Percentiles rank a stretch among this genome's conserved stretches.
phyloP scores from a whole-genome alignment of 164 flowering plant species.

The Vitis labrusca region DNA sequence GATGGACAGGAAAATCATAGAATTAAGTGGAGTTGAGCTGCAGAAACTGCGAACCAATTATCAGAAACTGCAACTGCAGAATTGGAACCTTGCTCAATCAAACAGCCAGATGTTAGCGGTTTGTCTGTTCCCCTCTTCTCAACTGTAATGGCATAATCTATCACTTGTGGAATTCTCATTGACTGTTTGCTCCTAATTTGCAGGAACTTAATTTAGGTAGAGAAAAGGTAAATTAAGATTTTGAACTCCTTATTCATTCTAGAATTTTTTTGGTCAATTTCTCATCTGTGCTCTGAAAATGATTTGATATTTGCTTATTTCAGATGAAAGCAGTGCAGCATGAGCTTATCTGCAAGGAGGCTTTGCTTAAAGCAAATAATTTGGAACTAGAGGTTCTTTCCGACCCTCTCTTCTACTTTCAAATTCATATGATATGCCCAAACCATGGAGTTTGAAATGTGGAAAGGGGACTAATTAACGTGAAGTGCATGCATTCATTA shows the following conservation, averaged over 20 bases:
- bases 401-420: neutral
- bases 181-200: neutral
- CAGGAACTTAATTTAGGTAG: conserved; percentile 48
- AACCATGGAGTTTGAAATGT: neutral
- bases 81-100: conserved; percentile 50
- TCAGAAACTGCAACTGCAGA: conserved; percentile 45
- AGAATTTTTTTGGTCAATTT: neutral
- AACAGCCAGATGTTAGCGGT: conserved; percentile 42
- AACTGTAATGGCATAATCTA: neutral
- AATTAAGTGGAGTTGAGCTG: conserved; percentile 38
- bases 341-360: conserved; percentile 62
- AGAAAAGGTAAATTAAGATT: conserved; percentile 27
- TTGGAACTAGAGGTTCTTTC: conserved; percentile 44
- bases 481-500: no score
- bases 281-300: neutral
- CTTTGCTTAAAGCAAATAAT: conserved; percentile 52
- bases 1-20: conserved; percentile 36
- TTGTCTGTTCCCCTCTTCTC: conserved; percentile 1
- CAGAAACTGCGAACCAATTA: conserved; percentile 25
- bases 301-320: conserved; percentile 9
- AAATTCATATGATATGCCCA: neutral
- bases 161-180: neutral
- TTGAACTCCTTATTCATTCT: neutral
- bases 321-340: conserved; percentile 72
- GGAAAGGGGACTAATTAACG: neutral